A percentile compares a stretch with the other conserved stretches of the same genome.
Evolutionary conservation across 1,284 basidiomycete genomes (phyloP).

Genomic region (Puccinia polysora): DNA sequence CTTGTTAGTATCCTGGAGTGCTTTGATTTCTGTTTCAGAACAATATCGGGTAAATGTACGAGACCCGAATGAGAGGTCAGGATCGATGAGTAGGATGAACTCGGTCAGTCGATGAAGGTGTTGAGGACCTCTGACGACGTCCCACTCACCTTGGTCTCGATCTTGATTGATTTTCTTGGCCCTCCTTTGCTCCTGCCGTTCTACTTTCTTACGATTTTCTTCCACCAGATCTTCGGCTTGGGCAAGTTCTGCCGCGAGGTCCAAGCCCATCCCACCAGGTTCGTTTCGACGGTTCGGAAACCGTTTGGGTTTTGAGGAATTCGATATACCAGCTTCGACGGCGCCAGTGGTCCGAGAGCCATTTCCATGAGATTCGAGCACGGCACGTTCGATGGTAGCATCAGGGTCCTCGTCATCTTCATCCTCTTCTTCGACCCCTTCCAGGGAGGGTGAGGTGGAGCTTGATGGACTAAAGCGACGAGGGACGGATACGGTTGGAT

Average conservation of each 20-base stretch:
- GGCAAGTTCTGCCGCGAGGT: slow-evolving; percentile 82
- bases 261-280: slow-evolving; percentile 76
- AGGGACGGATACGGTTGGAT: neutral
- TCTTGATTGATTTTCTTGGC: slow-evolving; percentile 49
- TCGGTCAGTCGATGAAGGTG: no score
- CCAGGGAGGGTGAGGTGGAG: slow-evolving; percentile 17
- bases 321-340: slow-evolving; percentile 32
- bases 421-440: slow-evolving; percentile 51
- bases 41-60: no score
- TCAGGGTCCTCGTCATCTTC: slow-evolving; percentile 47
- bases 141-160: slow-evolving; percentile 48
- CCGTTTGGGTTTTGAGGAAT: slow-evolving; percentile 53
- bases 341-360: slow-evolving; percentile 35
- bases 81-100: no score
- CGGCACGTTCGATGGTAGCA: slow-evolving; percentile 35
- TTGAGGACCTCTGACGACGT: no score
- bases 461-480: slow-evolving; percentile 11
- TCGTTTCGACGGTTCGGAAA: slow-evolving; percentile 73
- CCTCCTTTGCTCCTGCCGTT: slow-evolving; percentile 12
- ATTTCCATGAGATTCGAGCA: slow-evolving; percentile 41
- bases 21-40: slow-evolving; percentile 74
- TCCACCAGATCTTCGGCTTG: slow-evolving; percentile 73
- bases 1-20: slow-evolving; percentile 87
- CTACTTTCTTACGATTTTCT: slow-evolving; percentile 53
- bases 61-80: no score